Evolutionary conservation across 2,329 filamentous ascomycete genomes (phyloP), one percentile per base, ranked within the genome.

Genomic region (Aspergillus unguis): DNA sequence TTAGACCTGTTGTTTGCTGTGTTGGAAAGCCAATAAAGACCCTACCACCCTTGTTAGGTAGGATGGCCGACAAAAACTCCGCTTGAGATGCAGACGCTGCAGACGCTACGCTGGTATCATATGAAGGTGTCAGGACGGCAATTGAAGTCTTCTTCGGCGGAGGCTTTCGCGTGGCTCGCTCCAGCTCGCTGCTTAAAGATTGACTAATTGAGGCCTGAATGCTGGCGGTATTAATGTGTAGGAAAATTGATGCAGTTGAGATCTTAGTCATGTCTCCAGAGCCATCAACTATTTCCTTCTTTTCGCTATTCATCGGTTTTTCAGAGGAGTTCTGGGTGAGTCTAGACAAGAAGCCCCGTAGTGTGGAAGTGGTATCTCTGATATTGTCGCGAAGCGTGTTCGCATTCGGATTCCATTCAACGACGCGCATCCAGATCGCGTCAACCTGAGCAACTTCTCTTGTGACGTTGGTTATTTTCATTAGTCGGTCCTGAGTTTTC

Each of bases 21-120:
- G 94, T 99, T 3, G 94, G 92, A 66, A 99, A 99, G 0, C 94
- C 94, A 65, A 99, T 99, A 65, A 97, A 99, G 50, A 99, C 88
- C 48, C 90, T 86, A 5, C 94, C 94, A 62, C 89, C 88, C 69
- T 91, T 95, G 52, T 83, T 90, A 2, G 94, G 94, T 4, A 97
- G 74, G 1, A 99, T 92, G 1, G 92, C 94, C 1, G 88, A 83
- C 69, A 99, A 96, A 6, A 99, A 85, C 65, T 96, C 90, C 28
- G 69, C 70, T 25, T 68, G 62, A 5, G 65, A 63, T 25, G 65
- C 61, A 2, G 80, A 82, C 11, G 77, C 79, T 53, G 85, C 78
- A 0, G 88, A 86, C 2, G 85, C 84, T 48, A 85, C 76, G 1
- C 84, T 80, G 63, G 94, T 90, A 62, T 95, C 90, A 66, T 92